Evolutionary conservation across 768 basidiomycete species (phyloP), one percentile per base, ranked within the genome.

Genomic region (Mycena chlorophos): DNA sequence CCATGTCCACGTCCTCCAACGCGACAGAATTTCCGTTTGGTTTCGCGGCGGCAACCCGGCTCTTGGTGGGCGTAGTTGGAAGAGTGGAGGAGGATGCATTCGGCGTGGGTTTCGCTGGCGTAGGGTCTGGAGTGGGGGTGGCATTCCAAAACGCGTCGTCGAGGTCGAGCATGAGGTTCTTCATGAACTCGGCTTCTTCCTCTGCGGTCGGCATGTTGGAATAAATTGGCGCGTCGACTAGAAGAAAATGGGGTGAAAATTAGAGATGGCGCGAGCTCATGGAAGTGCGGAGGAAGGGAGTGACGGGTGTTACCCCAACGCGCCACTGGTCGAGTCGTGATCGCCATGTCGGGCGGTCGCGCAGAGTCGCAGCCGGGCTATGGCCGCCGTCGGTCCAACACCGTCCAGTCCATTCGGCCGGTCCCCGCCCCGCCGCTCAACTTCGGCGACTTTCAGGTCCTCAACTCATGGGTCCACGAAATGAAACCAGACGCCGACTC

Each of bases 381-480:
- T 62, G 75, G 79, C 54, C 80, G 87, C 38, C 81, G 85, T 58
- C 80, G 89, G 45, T 89, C 89, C 30, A 89, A 89, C 66, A 91
- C 89, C 1, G 79, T 82, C 0, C 87, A 88, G 52, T 91, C 89
- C 3, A 73, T 81, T 55, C 76, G 83, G 56, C 78, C 83, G 56
- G 71, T 78, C 29, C 75, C 77, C 13, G 61, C 73, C 19, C 60
- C 69, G 17, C 81, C 84, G 0, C 72, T 91, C 16, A 78, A 79
- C 65, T 63, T 81, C 20, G 89, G 89, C 14, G 88, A 88, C 58
- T 75, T 71, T 4, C 86, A 82, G 62, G 71, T 78, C 2, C 72
- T 91, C 45, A 87, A 84, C 31, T 76, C 79, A 13, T 91, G 90
- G 89, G 88, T 91, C 3, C 86, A 89, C 64, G 87, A 89, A 54